These are phyloP conservation scores for Cryptosporidium parvum DNA, from an alignment of 169 alveolate genomes.

Conservation along the genomic window DNA sequence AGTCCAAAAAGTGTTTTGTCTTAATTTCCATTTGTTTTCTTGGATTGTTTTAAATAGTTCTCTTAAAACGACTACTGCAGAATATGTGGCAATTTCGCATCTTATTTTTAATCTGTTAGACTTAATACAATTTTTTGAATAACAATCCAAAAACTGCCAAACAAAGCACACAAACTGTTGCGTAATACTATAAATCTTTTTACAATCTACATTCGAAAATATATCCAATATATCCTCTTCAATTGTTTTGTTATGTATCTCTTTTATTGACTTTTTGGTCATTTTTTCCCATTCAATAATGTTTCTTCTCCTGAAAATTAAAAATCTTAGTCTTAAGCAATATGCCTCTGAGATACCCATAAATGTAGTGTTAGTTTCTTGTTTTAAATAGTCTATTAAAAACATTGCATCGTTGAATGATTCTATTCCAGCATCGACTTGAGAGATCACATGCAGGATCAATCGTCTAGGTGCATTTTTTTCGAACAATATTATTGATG, in stretches of 20 bases:
- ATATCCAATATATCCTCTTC: slow-evolving; percentile 48
- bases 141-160: slow-evolving; percentile 65
- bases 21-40: neutral
- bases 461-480: slow-evolving; percentile 60
- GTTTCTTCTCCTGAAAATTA: slow-evolving; percentile 14
- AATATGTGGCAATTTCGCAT: slow-evolving; percentile 60
- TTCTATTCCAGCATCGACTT: slow-evolving; percentile 55
- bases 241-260: neutral
- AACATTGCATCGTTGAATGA: slow-evolving; percentile 59
- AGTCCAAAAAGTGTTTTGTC: slow-evolving; percentile 42
- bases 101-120: neutral
- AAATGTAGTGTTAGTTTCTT: slow-evolving; percentile 23
- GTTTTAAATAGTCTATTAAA: slow-evolving; percentile 14
- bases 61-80: slow-evolving; percentile 51
- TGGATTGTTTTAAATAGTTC: slow-evolving; percentile 24
- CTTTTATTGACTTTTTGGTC: slow-evolving; percentile 7
- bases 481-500: slow-evolving; percentile 59
- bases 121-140: neutral
- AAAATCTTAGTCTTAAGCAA: slow-evolving; percentile 57
- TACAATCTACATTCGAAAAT: neutral
- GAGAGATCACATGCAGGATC: slow-evolving; percentile 47
- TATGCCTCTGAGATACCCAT: slow-evolving; percentile 49
- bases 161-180: slow-evolving; percentile 66
- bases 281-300: slow-evolving; percentile 2
- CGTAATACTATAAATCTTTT: neutral